These are phyloP conservation scores for Knoxia roxburghii DNA, from an alignment of 257 asterid genomes.

Conservation along the genomic window DNA sequence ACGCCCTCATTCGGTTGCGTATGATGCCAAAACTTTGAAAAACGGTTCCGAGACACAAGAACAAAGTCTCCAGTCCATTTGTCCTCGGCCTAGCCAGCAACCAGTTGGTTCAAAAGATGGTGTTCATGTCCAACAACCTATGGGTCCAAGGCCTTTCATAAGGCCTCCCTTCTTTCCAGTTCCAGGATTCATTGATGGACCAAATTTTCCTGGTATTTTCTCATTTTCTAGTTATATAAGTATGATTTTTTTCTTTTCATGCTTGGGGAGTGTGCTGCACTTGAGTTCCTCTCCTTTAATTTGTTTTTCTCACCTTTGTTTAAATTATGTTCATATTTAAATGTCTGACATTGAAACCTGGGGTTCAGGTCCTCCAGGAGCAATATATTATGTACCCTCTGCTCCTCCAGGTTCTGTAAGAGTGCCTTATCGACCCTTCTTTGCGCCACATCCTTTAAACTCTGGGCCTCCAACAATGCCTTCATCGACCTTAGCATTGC, in stretches of 20 bases:
- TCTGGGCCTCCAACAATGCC: conserved; percentile 51
- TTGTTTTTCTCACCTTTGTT: too few relatives aligned
- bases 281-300: neutral
- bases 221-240: neutral
- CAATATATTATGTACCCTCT: conserved; percentile 49
- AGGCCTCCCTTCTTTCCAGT: conserved; percentile 51
- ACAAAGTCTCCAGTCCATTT: conserved; percentile 33
- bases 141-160: conserved; percentile 58
- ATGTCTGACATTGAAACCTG: conserved; percentile 12
- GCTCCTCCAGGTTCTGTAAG: conserved; percentile 59
- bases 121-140: conserved; percentile 43
- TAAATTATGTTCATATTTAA: conserved; percentile 6
- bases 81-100: conserved; percentile 42
- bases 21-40: conserved; percentile 42
- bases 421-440: conserved; percentile 54
- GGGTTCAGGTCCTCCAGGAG: conserved; percentile 68
- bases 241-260: neutral
- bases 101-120: conserved; percentile 44
- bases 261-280: neutral
- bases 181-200: conserved; percentile 53
- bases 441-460: conserved; percentile 50
- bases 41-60: conserved; percentile 48
- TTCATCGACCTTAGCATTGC: conserved; percentile 44
- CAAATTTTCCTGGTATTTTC: conserved; percentile 51
- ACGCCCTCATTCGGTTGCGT: conserved; percentile 34